Percentiles rank a stretch among this genome's conserved stretches.
Conservation (phyloP, 768 basidiomycete species). For the Calvatia gigantea region DNA sequence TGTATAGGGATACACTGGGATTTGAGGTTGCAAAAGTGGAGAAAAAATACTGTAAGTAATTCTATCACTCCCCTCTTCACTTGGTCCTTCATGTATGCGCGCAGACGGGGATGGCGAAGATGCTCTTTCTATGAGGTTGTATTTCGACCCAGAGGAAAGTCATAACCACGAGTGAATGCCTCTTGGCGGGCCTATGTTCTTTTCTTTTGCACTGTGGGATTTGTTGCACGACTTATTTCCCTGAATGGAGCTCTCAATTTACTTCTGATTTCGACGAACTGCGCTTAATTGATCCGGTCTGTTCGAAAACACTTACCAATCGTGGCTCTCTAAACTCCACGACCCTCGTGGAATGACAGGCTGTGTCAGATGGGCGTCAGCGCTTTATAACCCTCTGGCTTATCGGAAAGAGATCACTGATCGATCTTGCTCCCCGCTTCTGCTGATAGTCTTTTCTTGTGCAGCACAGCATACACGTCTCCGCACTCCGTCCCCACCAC, state of each 20-base stretch:
- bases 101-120: conserved; percentile 87
- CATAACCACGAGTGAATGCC: background rate
- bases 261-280: background rate
- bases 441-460: background rate
- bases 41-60: conserved; percentile 81
- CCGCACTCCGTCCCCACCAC: no score
- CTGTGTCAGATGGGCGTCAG: background rate
- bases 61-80: background rate
- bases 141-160: conserved; percentile 5
- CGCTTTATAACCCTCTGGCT: background rate
- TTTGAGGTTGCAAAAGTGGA: conserved; percentile 86
- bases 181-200: background rate
- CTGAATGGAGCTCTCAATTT: background rate
- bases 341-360: no score
- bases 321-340: background rate
- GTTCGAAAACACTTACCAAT: background rate
- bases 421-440: background rate
- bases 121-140: conserved; percentile 77
- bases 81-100: background rate
- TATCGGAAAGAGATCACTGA: background rate
- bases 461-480: background rate
- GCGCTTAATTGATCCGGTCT: background rate
- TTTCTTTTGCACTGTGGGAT: background rate
- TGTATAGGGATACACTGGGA: conserved; percentile 88
- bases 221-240: background rate